Evolutionary conservation across 2,329 filamentous ascomycete species (phyloP).

Genomic region (Pseudodiploospora longispora): DNA sequence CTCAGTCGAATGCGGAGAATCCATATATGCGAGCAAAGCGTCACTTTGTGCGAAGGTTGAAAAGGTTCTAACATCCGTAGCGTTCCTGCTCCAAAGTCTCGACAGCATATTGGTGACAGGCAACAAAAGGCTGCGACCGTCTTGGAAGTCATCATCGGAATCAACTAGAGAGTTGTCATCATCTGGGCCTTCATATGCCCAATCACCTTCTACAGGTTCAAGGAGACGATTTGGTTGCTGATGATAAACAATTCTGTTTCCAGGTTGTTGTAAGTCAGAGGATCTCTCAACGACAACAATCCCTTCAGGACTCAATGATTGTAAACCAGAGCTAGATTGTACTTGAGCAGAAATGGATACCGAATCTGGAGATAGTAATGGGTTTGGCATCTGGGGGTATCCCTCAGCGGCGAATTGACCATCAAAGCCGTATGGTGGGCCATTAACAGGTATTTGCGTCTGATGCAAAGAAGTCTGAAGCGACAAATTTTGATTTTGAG

Average conservation of each 20-base stretch:
- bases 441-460: background rate
- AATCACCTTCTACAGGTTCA: constrained; percentile 7
- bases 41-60: constrained; percentile 39
- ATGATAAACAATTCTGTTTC: too few relatives aligned
- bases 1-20: constrained; percentile 59
- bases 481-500: constrained; percentile 1
- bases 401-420: constrained; percentile 2
- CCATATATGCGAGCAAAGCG: constrained; percentile 57
- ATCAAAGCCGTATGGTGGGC: background rate
- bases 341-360: constrained; percentile 2
- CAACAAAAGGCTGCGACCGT: constrained; percentile 26
- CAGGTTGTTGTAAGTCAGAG: too few relatives aligned
- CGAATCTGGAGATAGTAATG: constrained; percentile 10
- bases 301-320: background rate
- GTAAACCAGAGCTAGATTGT: background rate
- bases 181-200: constrained; percentile 28
- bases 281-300: too few relatives aligned
- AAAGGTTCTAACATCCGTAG: constrained; percentile 41
- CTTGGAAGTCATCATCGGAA: constrained; percentile 48
- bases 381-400: constrained; percentile 13
- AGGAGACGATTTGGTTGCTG: background rate
- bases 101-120: constrained; percentile 29
- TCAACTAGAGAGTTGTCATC: constrained; percentile 56
- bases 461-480: constrained; percentile 7
- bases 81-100: constrained; percentile 20